Conservation (phyloP, 2,329 filamentous ascomycete genomes). For the Drechslera avenae region DNA sequence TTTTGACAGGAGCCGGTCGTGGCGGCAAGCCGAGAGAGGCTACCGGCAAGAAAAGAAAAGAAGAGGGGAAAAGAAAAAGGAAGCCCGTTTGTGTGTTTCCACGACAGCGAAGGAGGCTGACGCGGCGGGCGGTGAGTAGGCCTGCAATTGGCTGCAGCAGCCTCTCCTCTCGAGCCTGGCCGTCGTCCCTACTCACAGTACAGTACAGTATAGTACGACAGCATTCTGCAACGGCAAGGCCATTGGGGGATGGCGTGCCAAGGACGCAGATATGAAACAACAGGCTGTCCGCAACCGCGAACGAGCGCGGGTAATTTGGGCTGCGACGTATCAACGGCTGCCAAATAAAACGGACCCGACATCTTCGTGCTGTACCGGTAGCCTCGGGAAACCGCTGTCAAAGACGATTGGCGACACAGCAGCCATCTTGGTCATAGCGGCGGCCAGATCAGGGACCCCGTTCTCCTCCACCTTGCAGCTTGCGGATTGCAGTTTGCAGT, state of each 20-base stretch:
- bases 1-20: slow-evolving; percentile 2
- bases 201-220: background rate
- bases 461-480: background rate
- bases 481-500: background rate
- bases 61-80: too few species aligned
- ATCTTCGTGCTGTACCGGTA: background rate
- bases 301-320: slow-evolving; percentile 5
- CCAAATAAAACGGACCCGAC: background rate
- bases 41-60: background rate
- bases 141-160: slow-evolving; percentile 6
- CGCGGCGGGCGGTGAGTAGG: background rate
- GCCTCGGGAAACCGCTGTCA: background rate
- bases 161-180: slow-evolving; percentile 3
- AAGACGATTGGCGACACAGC: too few species aligned
- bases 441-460: too few species aligned
- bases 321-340: background rate
- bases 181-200: too few species aligned
- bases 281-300: slow-evolving; percentile 4
- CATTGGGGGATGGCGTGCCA: slow-evolving; percentile 7
- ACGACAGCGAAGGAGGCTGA: too few species aligned
- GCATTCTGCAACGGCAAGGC: slow-evolving; percentile 3
- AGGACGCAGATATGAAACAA: slow-evolving; percentile 11
- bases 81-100: background rate
- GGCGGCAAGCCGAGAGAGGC: background rate
- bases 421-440: too few species aligned